phyloP scores from a whole-genome alignment of 2,329 filamentous ascomycete genomes.

The Juglanconis sp. region DNA sequence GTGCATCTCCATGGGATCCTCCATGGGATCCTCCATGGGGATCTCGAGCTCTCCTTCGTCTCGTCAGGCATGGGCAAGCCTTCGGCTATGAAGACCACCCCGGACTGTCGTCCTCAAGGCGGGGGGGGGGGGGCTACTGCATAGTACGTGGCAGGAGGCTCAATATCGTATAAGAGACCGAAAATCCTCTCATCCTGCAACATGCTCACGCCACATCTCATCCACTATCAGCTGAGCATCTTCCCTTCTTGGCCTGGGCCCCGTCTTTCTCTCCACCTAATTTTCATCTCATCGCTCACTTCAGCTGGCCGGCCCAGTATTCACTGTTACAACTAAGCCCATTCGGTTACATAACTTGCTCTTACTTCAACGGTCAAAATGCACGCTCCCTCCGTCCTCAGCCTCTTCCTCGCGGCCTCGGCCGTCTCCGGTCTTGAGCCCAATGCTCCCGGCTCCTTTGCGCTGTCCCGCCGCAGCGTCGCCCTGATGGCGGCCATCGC shows the following conservation, averaged over 20 bases:
- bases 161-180: slow-evolving; percentile 10
- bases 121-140: not conserved
- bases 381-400: slow-evolving; percentile 15
- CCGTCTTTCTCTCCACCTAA: slow-evolving; percentile 5
- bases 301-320: slow-evolving; percentile 15
- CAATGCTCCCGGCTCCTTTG: slow-evolving; percentile 5
- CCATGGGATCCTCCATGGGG: not conserved
- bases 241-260: slow-evolving; percentile 3
- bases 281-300: slow-evolving; percentile 5
- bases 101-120: not conserved
- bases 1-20: not conserved
- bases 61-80: not conserved
- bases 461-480: slow-evolving; percentile 14
- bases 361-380: slow-evolving; percentile 9
- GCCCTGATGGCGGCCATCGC: slow-evolving; percentile 10
- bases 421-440: slow-evolving; percentile 10
- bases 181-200: slow-evolving; percentile 10
- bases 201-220: slow-evolving; percentile 15
- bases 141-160: not conserved
- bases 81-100: not conserved
- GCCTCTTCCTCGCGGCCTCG: slow-evolving; percentile 17
- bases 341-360: not conserved
- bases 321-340: slow-evolving; percentile 7
- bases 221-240: slow-evolving; percentile 11
- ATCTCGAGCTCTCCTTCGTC: not conserved